Base-by-base conservation (phyloP, 23 red algal species). In the Chondrus crispus region DNA sequence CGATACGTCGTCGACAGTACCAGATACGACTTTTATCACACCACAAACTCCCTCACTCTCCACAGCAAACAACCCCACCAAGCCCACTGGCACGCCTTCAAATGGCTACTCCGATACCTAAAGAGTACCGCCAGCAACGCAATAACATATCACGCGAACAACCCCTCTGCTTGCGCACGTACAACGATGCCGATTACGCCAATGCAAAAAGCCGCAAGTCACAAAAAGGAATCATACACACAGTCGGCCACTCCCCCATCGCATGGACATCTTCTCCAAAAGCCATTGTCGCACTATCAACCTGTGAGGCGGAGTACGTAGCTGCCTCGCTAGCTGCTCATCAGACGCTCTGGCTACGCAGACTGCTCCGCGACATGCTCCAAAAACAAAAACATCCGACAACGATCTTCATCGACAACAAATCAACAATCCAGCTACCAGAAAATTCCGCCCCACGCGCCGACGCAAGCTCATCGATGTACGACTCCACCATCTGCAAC, bases 111-210 rank as follows among this genome's bases (percentile, higher is more conserved):
- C 26, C 60, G 35, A 1, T 66, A 66, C 60, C 60, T 66, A 0
- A 66, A 66, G 24, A 32, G 24, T 32, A 66, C 60, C 26, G 0
- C 26, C 26, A 66, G 35, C 60, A 22, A 2, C 60, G 60, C 24
- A 22, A 66, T 66, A 66, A 22, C 18, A 32, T 66, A 66, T 66
- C 60, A 32, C 60, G 6, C 26, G 60, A 66, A 66, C 60, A 66
- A n/a, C n/a, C n/a, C 60, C 60, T 32, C 60, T 32, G 26, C 60
- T 32, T 66, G 26, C 26, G 9, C 0, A 60, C 42, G 20, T 85
- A 69, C 2, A 64, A 58, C 81, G 81, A 85, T 38, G 81, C 55
- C 5, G 81, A 85, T 58, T 85, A 42, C 81, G 81, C 81, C 7
- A 85, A 85, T 68, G 55, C 5, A 10, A 46, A 37, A 68, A 20